phyloP scores from a whole-genome alignment of 2,329 filamentous ascomycete species.

The Colletotrichum gigasporum region DNA sequence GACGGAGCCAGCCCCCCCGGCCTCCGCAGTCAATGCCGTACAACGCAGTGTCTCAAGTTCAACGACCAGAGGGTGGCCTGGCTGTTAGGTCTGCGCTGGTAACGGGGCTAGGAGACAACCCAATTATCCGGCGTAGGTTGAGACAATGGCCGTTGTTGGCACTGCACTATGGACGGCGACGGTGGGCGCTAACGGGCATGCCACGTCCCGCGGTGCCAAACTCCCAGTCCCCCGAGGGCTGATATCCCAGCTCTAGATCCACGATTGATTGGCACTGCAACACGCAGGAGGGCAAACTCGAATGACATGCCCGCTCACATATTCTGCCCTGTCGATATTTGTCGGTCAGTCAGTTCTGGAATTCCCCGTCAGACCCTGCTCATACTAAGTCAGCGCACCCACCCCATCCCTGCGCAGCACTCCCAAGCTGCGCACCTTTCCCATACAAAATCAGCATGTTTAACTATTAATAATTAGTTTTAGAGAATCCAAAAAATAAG shows the following conservation, averaged over 20 bases:
- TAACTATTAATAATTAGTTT: no score
- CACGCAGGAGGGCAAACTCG: conserved; percentile 14
- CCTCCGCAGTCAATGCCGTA: conserved; percentile 18
- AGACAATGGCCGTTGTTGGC: conserved; percentile 20
- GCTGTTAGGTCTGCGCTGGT: conserved; percentile 6
- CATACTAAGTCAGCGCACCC: neutral
- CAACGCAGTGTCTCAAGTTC: conserved; percentile 16
- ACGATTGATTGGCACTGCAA: conserved; percentile 14
- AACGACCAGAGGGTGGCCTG: conserved; percentile 4
- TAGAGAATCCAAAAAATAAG: no score
- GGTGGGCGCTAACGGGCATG: neutral
- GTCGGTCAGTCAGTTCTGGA: conserved; percentile 28
- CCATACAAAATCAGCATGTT: no score
- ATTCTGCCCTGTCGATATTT: conserved; percentile 30
- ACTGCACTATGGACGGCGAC: neutral
- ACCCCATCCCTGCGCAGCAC: no score
- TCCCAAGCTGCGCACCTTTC: no score
- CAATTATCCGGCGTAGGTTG: conserved; percentile 20
- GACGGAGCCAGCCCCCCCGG: conserved; percentile 18
- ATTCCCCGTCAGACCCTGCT: conserved; percentile 28
- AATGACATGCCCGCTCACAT: conserved; percentile 9
- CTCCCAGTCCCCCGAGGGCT: conserved; percentile 9
- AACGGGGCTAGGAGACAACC: conserved; percentile 24
- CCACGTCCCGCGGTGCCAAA: conserved; percentile 9
- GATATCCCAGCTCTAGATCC: conserved; percentile 17